Conservation (phyloP, 169 alveolate genomes). For the Toxoplasma gondii region DNA sequence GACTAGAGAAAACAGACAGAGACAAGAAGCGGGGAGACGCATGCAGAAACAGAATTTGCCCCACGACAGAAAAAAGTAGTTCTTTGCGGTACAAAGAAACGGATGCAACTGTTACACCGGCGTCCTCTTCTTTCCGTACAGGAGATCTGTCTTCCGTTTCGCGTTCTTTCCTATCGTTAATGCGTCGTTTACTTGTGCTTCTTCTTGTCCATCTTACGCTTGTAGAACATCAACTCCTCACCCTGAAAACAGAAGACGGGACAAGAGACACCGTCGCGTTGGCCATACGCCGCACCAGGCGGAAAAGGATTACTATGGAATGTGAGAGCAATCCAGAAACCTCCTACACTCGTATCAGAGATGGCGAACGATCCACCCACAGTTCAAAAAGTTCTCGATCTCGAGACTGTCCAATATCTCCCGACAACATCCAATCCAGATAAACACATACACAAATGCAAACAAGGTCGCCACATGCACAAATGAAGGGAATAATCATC, state of each 20-base stretch:
- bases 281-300: background rate
- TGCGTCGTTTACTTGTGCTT: slow-evolving; percentile 78
- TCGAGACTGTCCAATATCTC: too few relatives aligned
- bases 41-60: background rate
- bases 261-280: background rate
- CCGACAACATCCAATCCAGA: too few relatives aligned
- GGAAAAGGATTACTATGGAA: background rate
- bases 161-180: too few relatives aligned
- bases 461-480: too few relatives aligned
- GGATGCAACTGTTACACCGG: background rate
- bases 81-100: background rate
- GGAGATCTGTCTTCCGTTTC: too few relatives aligned
- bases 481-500: too few relatives aligned
- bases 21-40: background rate
- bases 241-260: slow-evolving; percentile 60
- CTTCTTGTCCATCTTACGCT: slow-evolving; percentile 97
- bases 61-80: background rate
- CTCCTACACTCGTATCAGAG: too few relatives aligned
- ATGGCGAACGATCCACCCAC: too few relatives aligned
- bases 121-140: background rate
- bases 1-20: background rate
- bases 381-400: too few relatives aligned
- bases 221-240: slow-evolving; percentile 97
- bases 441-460: too few relatives aligned
- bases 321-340: too few relatives aligned